These are phyloP conservation scores for Vicia faba DNA, from an alignment of 306 rosid genomes.

Conservation along the genomic window DNA sequence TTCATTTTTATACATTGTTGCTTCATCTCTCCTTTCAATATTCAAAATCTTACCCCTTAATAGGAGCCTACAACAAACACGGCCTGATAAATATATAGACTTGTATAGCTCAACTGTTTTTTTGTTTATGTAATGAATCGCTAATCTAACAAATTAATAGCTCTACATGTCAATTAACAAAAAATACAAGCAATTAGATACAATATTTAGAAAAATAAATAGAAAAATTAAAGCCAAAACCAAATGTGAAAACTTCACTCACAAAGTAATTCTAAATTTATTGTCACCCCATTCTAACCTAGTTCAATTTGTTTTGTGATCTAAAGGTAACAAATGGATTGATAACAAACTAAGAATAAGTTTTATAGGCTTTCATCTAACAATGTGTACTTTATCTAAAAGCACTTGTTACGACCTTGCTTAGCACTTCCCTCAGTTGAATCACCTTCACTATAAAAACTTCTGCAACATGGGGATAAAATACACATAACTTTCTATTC, in stretches of 20 bases:
- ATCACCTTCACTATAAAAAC: slow-evolving; percentile 99
- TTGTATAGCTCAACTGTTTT: neutral
- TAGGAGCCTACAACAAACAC: slow-evolving; percentile 83
- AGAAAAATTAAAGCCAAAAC: too few relatives aligned
- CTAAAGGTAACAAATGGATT: too few relatives aligned
- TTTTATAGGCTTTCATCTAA: slow-evolving; percentile 23
- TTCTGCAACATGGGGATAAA: slow-evolving; percentile 54
- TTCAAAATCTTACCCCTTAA: slow-evolving; percentile 94
- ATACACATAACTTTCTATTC: slow-evolving; percentile 8
- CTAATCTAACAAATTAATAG: slow-evolving; percentile 10
- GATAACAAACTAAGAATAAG: too few relatives aligned
- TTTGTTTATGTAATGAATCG: slow-evolving; percentile 5
- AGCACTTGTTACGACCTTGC: slow-evolving; percentile 96
- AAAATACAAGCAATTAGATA: too few relatives aligned
- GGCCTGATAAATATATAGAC: slow-evolving; percentile 16
- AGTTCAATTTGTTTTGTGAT: too few relatives aligned
- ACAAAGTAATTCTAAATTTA: too few relatives aligned
- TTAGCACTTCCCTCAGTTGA: slow-evolving; percentile 99
- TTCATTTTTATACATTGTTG: slow-evolving; percentile 95
- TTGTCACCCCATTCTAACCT: too few relatives aligned
- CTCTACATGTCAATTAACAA: too few relatives aligned
- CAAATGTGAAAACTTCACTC: too few relatives aligned
- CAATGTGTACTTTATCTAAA: slow-evolving; percentile 63
- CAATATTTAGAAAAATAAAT: too few relatives aligned
- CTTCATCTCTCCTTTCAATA: slow-evolving; percentile 92